Base-by-base conservation (phyloP, 768 basidiomycete species). In the Tylopilus rubrobrunneus region DNA sequence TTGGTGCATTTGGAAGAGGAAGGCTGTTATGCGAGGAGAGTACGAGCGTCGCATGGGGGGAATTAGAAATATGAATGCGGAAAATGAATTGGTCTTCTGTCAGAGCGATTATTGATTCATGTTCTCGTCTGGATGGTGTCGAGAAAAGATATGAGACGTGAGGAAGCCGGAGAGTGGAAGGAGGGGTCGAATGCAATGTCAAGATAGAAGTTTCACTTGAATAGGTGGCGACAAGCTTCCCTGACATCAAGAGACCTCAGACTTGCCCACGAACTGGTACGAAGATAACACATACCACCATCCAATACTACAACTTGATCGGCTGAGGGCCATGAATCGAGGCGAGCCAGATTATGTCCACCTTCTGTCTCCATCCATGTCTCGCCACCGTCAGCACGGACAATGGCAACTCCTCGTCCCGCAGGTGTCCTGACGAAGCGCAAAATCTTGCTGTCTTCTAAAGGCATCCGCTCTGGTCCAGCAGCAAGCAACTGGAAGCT, bases 341-440 rank as follows among this genome's bases (percentile, higher is more conserved):
- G 74, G 50, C 78, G 75, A 15, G 73, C 64, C 39, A 89, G 65
- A 55, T 75, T 75, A 29, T 74, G 70, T 11, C 80, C 82, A 45
- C 72, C 67, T 42, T 77, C 75, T 8, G 68, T 67, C 52, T 83
- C 73, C 59, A 72, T 75, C 86, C 86, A 91, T 2, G 78, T 74
- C 62, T 91, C 87, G 7, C 85, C 85, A 4, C 82, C 81, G 40
- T 76, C 71, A 31, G 67, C 68, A 42, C 87, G 81, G 31, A 87
- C 71, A 14, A 86, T 80, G 12, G 81, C 88, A 34, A 93, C 77
- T 7, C 87, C 90, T 49, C 76, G 77, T 1, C 91, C 91, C 54
- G 91, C 86, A 1, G 89, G 86, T 3, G 90, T 92, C 56, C 91
- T 78, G 36, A 89, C 81, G 59, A 92, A 85, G 36, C 78, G 76